Conservation (phyloP, 2,329 filamentous ascomycete genomes). For the Colletotrichum sp. region DNA sequence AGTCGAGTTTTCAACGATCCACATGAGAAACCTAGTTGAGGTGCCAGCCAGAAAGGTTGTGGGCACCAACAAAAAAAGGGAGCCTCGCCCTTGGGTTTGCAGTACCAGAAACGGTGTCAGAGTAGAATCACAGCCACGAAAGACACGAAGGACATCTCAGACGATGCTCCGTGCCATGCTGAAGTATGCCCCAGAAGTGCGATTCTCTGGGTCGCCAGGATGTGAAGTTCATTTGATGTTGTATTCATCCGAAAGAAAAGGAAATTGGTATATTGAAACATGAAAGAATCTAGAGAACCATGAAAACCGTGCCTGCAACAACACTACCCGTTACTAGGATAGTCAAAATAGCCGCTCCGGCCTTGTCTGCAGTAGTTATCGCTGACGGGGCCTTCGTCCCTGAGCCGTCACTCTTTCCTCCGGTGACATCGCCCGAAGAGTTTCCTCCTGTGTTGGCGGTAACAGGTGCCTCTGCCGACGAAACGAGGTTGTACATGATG, state of each 20-base stretch:
- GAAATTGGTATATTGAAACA: not conserved
- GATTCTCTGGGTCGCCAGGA: not conserved
- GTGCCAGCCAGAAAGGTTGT: not conserved
- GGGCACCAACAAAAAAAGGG: not conserved
- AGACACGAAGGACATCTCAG: not conserved
- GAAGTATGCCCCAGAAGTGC: not conserved
- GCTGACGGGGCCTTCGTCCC: conserved; percentile 10
- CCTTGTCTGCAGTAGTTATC: conserved; percentile 64
- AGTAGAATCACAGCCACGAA: not conserved
- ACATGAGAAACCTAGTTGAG: not conserved
- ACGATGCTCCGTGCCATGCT: not conserved
- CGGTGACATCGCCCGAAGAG: conserved; percentile 42
- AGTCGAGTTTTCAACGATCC: not conserved
- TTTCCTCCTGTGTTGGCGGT: conserved; percentile 59
- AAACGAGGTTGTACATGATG: conserved; percentile 54
- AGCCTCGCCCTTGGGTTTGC: not conserved
- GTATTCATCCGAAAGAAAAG: not conserved
- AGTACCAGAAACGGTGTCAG: not conserved
- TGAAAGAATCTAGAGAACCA: not conserved
- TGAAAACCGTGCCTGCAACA: conserved; percentile 28
- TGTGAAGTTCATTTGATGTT: not conserved
- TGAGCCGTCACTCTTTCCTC: conserved; percentile 14
- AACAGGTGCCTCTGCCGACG: conserved; percentile 42
- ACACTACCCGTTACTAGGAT: conserved; percentile 56
- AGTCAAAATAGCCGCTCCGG: conserved; percentile 72